Conservation (phyloP, 2,329 filamentous ascomycete species). For the Fusarium ramigenum region DNA sequence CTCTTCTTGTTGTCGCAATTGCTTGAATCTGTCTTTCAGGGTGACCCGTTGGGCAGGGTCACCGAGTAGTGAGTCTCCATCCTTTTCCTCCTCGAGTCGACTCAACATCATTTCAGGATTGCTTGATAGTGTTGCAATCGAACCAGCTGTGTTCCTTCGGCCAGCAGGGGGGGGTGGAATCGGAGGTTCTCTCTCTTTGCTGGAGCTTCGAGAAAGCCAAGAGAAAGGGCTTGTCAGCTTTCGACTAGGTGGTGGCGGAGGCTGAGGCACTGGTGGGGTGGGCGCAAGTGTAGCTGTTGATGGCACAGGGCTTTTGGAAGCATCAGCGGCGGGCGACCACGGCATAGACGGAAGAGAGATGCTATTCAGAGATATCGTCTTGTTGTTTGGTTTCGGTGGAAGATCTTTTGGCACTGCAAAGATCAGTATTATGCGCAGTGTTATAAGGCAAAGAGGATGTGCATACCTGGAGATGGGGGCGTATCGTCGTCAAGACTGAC, state of each 20-base stretch:
- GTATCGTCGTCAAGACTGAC: constrained; percentile 71
- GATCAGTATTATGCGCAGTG: constrained; percentile 28
- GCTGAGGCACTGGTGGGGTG: constrained; percentile 44
- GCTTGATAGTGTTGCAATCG: constrained; percentile 79
- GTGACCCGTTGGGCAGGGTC: constrained; percentile 66
- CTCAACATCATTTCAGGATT: constrained; percentile 83
- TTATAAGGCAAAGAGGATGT: not conserved
- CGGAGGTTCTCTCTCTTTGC: constrained; percentile 62
- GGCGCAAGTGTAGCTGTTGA: constrained; percentile 46
- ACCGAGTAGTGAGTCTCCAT: constrained; percentile 56
- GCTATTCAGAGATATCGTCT: constrained; percentile 72
- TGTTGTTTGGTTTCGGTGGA: constrained; percentile 54
- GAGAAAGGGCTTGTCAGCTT: constrained; percentile 91
- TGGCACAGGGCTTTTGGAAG: constrained; percentile 56
- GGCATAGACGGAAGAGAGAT: constrained; percentile 78
- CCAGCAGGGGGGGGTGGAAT: constrained; percentile 64
- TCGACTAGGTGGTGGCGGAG: constrained; percentile 58
- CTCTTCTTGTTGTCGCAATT: constrained; percentile 79
- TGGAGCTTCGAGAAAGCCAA: constrained; percentile 78
- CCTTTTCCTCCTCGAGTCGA: constrained; percentile 77
- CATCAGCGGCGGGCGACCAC: constrained; percentile 70
- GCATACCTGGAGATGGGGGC: constrained; percentile 46
- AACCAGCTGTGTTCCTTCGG: constrained; percentile 80
- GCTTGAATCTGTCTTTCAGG: constrained; percentile 81
- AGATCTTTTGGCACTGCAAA: constrained; percentile 46